phyloP scores from a whole-genome alignment of 2,329 filamentous ascomycete species.

The Colletotrichum tofieldiae region DNA sequence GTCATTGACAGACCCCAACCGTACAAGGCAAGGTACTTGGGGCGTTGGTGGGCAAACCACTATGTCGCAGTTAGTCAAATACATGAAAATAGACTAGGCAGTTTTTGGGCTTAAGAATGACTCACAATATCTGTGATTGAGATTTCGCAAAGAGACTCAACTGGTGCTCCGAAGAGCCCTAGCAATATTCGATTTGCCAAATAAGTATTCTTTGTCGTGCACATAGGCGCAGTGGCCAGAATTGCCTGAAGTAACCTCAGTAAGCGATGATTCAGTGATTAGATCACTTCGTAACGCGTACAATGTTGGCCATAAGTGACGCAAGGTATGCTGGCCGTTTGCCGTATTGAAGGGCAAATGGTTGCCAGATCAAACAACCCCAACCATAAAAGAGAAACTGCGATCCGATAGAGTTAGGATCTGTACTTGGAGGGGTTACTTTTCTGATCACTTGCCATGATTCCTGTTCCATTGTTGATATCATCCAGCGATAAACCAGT shows the following conservation, averaged over 20 bases:
- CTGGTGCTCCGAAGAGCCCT: slow-evolving; percentile 61
- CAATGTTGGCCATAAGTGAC: slow-evolving; percentile 53
- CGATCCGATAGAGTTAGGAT: background rate
- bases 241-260: slow-evolving; percentile 41
- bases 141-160: slow-evolving; percentile 63
- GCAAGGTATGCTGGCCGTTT: slow-evolving; percentile 58
- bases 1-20: slow-evolving; percentile 57
- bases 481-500: slow-evolving; percentile 53
- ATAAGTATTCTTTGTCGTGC: slow-evolving; percentile 49
- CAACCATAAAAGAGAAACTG: slow-evolving; percentile 61
- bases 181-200: slow-evolving; percentile 61
- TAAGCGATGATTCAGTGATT: background rate
- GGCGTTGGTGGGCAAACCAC: slow-evolving; percentile 60
- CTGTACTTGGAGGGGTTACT: background rate
- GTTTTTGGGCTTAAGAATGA: background rate
- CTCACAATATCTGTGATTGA: slow-evolving; percentile 59
- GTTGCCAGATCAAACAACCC: slow-evolving; percentile 64
- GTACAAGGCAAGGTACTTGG: slow-evolving; percentile 61
- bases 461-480: slow-evolving; percentile 58
- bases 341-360: slow-evolving; percentile 62
- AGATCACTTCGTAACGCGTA: slow-evolving; percentile 34
- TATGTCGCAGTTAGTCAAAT: background rate
- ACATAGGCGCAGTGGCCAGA: slow-evolving; percentile 48
- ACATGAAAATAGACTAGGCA: rapidly evolving
- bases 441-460: slow-evolving; percentile 48